Base-by-base conservation (phyloP, 768 basidiomycete species). In the Trametes villosa region DNA sequence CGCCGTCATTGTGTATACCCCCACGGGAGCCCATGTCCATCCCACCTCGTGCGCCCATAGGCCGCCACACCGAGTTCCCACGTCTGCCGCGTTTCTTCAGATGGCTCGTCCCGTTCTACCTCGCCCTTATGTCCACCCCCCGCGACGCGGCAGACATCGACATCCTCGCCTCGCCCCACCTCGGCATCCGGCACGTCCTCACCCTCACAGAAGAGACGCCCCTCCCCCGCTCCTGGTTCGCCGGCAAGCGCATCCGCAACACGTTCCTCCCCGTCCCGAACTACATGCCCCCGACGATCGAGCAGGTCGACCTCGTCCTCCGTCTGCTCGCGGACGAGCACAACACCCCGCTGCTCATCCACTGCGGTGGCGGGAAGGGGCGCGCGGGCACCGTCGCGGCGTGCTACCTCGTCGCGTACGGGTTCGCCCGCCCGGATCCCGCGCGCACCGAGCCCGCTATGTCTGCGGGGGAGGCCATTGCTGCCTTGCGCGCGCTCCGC, bases 341-440 rank as follows among this genome's bases (percentile, higher is more conserved):
- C 33, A 83, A 83, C 13, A 68, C 80, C 1, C 84, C 85, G 0
- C 63, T 85, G 9, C 71, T 87, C 15, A 73, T 87, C 2, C 85
- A 87, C 61, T 87, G 86, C 65, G 85, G 83, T 4, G 86, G 84
- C 7, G 86, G 86, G 2, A 86, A 85, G 62, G 86, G 86, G 0
- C 78, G 85, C 11, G 84, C 85, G 24, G 86, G 86, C 17, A 86
- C 83, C 1, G 82, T 86, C 0, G 80, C 82, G 6, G 86, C 85
- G 0, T 85, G 85, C 62, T 86, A 84, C 63, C 73, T 88, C 47
- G 78, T 78, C 27, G 84, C 84, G 0, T 84, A 77, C 66, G 84
- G 86, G 1, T 86, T 85, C 70, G 68, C 70, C 15, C 74, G 70
- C 33, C 80, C 81, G n/a, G 65, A 69, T n/a, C 63, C 67, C n/a